Conservation (phyloP, 1,139 yeast genomes). For the Meyerozyma carpophila region DNA sequence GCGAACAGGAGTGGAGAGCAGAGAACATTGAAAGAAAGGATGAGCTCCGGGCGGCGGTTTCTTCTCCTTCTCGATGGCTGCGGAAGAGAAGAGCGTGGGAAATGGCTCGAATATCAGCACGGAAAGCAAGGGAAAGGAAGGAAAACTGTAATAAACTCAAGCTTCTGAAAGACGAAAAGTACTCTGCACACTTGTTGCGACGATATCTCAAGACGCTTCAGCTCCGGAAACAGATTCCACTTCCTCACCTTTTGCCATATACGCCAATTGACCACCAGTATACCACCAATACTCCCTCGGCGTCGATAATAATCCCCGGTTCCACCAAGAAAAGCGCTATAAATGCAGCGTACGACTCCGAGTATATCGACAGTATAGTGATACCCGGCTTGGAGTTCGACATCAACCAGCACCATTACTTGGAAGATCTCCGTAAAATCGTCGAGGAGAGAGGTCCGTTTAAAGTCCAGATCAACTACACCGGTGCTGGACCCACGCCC, state of each 20-base stretch:
- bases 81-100: background rate
- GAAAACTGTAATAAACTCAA: too few species aligned
- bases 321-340: constrained; percentile 16
- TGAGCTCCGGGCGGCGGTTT: constrained; percentile 4
- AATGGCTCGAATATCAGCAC: background rate
- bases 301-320: constrained; percentile 14
- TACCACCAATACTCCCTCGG: constrained; percentile 5
- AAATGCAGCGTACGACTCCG: constrained; percentile 28
- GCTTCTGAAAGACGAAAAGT: constrained; percentile 1
- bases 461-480: constrained; percentile 24
- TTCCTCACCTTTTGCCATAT: constrained; percentile 31
- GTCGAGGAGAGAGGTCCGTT: constrained; percentile 35
- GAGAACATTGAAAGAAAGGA: constrained; percentile 10
- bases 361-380: constrained; percentile 28
- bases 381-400: constrained; percentile 33
- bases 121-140: too few species aligned
- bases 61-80: background rate
- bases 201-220: constrained; percentile 28
- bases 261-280: constrained; percentile 13
- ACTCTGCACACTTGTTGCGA: constrained; percentile 17
- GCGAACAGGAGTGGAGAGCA: constrained; percentile 14
- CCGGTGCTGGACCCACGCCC: constrained; percentile 28
- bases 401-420: constrained; percentile 24
- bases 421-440: constrained; percentile 14
- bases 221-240: constrained; percentile 20